Base-by-base conservation (phyloP, 2,329 filamentous ascomycete species). In the Lasiodiplodia hormozganensis region DNA sequence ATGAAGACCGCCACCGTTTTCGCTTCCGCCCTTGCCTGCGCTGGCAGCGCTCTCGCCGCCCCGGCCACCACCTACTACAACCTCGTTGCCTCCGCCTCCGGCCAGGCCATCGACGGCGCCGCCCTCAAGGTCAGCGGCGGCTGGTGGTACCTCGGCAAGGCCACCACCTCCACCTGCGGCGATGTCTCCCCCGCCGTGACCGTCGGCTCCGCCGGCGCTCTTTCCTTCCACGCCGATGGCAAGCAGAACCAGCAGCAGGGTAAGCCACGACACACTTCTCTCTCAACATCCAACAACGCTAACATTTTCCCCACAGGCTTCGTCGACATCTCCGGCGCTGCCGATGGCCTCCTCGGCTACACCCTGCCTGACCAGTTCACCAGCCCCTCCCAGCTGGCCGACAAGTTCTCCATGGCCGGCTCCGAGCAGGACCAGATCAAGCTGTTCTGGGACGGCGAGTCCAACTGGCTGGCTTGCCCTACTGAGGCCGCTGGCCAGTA, bases 1-100 rank as follows among this genome's bases (percentile, higher is more conserved):
- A 65, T 65, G 62, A 65, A 65, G 62, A 56, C 51, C 62, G 21
- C 62, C 10, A 31, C 51, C 21, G 11, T 56, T 38, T n/a, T 65
- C 23, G 62, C 62, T n/a, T 65, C 51, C 21, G 21, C 36, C 31
- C 49, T 65, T 3, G 51, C 51, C 51, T 51, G 18, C 62, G 34
- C 34, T 16, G 62, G 49, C 34, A 21, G 14, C 28, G 34, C 51
- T 11, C 23, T 65, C 12, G 62, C 62, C 36, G 51, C 62, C 10
- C 31, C n/a, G 62, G 23, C 11, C 12, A 47, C 25, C 43, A 47
- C 43, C 43, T 47, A 47, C 43, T 56, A 47, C 51, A 54, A 56
- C 21, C 52, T 65, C 21, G 28, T 56, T 16, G 62, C 49, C 8
- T 31, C 49, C 21, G 51, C 34, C 3, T 23, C 51, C 2, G 49